Conservation (phyloP, 768 basidiomycete genomes). For the Tremella fuciformis region DNA sequence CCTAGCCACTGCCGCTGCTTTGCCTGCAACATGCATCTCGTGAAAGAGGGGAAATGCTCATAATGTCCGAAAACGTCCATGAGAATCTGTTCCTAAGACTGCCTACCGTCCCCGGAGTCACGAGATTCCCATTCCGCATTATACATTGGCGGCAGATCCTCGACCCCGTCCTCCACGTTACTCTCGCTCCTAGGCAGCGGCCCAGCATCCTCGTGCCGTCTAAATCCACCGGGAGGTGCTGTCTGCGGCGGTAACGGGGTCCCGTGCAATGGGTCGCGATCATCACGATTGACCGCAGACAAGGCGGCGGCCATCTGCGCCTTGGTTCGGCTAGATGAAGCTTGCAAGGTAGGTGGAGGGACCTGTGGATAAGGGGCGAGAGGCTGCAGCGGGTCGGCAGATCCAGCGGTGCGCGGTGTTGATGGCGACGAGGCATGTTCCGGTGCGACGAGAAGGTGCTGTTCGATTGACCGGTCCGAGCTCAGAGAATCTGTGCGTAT, state of each 20-base stretch:
- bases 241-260: slow-evolving; percentile 21
- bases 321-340: slow-evolving; percentile 18
- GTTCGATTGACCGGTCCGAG: slow-evolving; percentile 12
- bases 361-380: not conserved
- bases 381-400: slow-evolving; percentile 1
- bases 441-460: not conserved
- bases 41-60: too few species aligned
- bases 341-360: not conserved
- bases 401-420: not conserved
- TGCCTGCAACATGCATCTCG: too few species aligned
- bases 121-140: slow-evolving; percentile 32
- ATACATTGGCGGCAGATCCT: slow-evolving; percentile 45
- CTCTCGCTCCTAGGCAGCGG: slow-evolving; percentile 1
- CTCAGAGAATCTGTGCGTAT: slow-evolving; percentile 25
- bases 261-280: slow-evolving; percentile 2
- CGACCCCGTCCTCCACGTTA: slow-evolving; percentile 19
- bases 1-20: too few species aligned
- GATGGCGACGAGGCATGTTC: slow-evolving; percentile 2
- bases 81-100: too few species aligned
- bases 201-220: slow-evolving; percentile 42
- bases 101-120: too few species aligned
- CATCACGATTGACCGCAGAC: slow-evolving; percentile 28
- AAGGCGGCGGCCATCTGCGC: slow-evolving; percentile 34
- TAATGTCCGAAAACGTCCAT: too few species aligned
- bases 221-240: slow-evolving; percentile 35